Evolutionary conservation across 2,329 filamentous ascomycete genomes (phyloP).

Genomic region (Stagonosporopsis cucurbitacearum): DNA sequence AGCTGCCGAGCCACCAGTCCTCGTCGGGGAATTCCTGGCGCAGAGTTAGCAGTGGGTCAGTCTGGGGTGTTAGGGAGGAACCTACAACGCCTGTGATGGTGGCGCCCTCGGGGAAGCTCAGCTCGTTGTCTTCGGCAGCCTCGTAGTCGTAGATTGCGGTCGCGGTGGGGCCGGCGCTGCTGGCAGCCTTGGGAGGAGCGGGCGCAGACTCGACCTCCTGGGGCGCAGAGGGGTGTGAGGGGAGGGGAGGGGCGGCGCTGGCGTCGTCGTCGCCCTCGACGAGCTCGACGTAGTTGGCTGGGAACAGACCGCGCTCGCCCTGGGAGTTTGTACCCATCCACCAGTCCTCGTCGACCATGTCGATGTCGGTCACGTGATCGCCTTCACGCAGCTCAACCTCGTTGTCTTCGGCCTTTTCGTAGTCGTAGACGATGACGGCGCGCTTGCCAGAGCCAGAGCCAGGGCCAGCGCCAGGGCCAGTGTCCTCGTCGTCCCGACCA

Average conservation of each 20-base stretch:
- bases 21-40: conserved; percentile 90
- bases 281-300: conserved; percentile 94
- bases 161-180: conserved; percentile 68
- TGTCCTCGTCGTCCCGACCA: conserved; percentile 41
- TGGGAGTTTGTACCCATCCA: conserved; percentile 91
- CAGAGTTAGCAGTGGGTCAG: conserved; percentile 33
- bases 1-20: conserved; percentile 97
- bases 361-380: conserved; percentile 86
- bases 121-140: conserved; percentile 88
- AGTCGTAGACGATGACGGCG: conserved; percentile 89
- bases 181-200: conserved; percentile 41
- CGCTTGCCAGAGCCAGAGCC: conserved; percentile 63
- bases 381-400: conserved; percentile 91
- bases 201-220: conserved; percentile 43
- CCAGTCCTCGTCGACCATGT: conserved; percentile 98
- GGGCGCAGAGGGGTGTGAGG: conserved; percentile 51
- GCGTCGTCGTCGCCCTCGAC: conserved; percentile 66
- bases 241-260: conserved; percentile 46
- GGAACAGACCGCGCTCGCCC: conserved; percentile 90
- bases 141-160: conserved; percentile 95
- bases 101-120: conserved; percentile 88
- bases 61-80: conserved; percentile 23
- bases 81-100: conserved; percentile 79
- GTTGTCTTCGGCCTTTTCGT: conserved; percentile 97
- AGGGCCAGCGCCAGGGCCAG: conserved; percentile 46